Evolutionary conservation across 495 filamentous ascomycete genomes (phyloP), one percentile per base, ranked within the genome.

Genomic region (Poronia punctata): DNA sequence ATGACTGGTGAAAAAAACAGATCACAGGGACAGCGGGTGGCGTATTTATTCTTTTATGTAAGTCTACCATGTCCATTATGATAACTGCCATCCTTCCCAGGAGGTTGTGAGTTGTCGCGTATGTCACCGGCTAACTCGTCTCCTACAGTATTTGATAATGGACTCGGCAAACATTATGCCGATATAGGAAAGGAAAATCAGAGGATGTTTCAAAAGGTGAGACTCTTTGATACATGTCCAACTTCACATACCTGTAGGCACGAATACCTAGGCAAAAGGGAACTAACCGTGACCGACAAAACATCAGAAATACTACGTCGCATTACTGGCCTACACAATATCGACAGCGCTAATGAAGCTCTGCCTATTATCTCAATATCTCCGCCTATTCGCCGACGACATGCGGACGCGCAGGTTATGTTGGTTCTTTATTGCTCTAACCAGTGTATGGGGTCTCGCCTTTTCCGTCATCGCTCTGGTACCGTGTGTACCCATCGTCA

Each of bases 311-410:
- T 60, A 53, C 36, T 57, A 60, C 22, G 24, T 57, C 0, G 38
- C 43, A 6, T 34, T 57, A 20, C 44, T 51, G 5, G 45, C 57
- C 7, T 60, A 60, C 39, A 47, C 42, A 8, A 32, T 60, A 16
- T 55, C 57, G 6, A 57, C 57, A 8, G 41, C 51, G 0, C 49
- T 60, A 17, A 51, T 55, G 28, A 60, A 60, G 21, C 44, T 57
- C 0, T 52, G 48, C 11, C 46, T 60, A 0, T 40, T 60, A 4
- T 32, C 50, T 11, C 57, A 60, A 16, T 60, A 53, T 30, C 51
- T 60, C 5, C 57, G 57, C 5, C 40, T 60, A 31, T 55, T 60
- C 45, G 21, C 35, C 7, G 21, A 30, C 23, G 43, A 45, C 1
- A 33, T 12, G 1, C 54, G 41, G 1, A 27, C 40, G 16, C 39